These are phyloP conservation scores for Colletotrichum phormii DNA, from an alignment of 2,329 filamentous ascomycete genomes.

Conservation along the genomic window DNA sequence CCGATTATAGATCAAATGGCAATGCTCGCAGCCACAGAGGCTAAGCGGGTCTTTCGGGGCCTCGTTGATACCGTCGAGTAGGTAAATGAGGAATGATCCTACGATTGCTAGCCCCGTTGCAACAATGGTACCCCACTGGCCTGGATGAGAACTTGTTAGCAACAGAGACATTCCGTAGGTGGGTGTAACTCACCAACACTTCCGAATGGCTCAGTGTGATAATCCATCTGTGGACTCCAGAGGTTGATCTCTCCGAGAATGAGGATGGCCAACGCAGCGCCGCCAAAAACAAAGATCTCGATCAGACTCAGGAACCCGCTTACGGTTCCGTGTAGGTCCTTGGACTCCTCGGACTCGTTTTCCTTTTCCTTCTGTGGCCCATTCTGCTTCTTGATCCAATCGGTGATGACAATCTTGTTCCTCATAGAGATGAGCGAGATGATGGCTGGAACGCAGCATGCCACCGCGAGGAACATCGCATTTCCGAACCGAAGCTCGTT, in stretches of 20 bases:
- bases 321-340: slow-evolving; percentile 67
- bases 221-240: slow-evolving; percentile 65
- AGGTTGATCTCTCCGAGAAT: slow-evolving; percentile 74
- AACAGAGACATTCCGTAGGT: slow-evolving; percentile 39
- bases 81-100: slow-evolving; percentile 68
- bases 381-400: slow-evolving; percentile 59
- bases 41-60: slow-evolving; percentile 33
- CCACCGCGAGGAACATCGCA: slow-evolving; percentile 70
- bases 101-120: slow-evolving; percentile 68
- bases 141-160: slow-evolving; percentile 42
- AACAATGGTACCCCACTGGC: slow-evolving; percentile 71
- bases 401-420: slow-evolving; percentile 72
- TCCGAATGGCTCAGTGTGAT: slow-evolving; percentile 71
- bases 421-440: slow-evolving; percentile 71
- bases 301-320: slow-evolving; percentile 64
- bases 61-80: slow-evolving; percentile 49
- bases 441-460: slow-evolving; percentile 73
- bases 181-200: slow-evolving; percentile 61
- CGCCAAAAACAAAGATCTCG: slow-evolving; percentile 69
- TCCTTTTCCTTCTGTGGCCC: slow-evolving; percentile 44
- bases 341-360: slow-evolving; percentile 66
- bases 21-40: slow-evolving; percentile 15
- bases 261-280: slow-evolving; percentile 68
- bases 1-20: neutral
- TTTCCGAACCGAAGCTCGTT: slow-evolving; percentile 66